Percentiles rank a stretch among this genome's conserved stretches.
Conservation (phyloP, 495 filamentous ascomycete genomes). For the Melanomma pulvis-pyrius region DNA sequence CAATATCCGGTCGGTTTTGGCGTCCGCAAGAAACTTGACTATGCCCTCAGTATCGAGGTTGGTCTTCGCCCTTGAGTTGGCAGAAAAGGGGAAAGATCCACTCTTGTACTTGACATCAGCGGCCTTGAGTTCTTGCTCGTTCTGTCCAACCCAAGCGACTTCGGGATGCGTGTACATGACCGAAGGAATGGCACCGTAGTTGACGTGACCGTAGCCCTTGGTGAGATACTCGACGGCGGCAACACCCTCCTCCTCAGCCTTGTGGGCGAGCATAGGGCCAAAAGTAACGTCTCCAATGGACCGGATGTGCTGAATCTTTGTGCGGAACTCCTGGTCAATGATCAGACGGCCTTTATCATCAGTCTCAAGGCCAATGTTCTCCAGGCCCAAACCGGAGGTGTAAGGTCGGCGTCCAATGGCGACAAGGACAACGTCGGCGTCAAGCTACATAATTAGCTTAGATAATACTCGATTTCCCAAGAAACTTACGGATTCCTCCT, state of each 20-base stretch:
- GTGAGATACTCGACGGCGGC: slow-evolving; percentile 94
- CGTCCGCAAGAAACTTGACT: slow-evolving; percentile 96
- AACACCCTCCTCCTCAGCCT: slow-evolving; percentile 97
- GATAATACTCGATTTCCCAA: slow-evolving; percentile 14
- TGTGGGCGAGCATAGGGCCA: slow-evolving; percentile 98
- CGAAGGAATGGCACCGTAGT: slow-evolving; percentile 95
- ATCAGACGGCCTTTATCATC: slow-evolving; percentile 92
- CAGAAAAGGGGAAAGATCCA: slow-evolving; percentile 94
- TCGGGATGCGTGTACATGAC: slow-evolving; percentile 99
- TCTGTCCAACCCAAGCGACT: slow-evolving; percentile 98
- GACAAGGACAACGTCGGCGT: slow-evolving; percentile 94
- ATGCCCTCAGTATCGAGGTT: slow-evolving; percentile 95
- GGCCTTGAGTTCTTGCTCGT: slow-evolving; percentile 92
- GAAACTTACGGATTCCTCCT: slow-evolving; percentile 77
- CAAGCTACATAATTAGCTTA: slow-evolving; percentile 60
- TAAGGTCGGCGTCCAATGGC: slow-evolving; percentile 96
- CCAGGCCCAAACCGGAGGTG: slow-evolving; percentile 85
- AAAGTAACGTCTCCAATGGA: slow-evolving; percentile 96
- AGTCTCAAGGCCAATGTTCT: slow-evolving; percentile 91
- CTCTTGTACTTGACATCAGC: slow-evolving; percentile 85
- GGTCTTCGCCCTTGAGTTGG: slow-evolving; percentile 97
- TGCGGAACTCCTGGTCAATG: slow-evolving; percentile 98
- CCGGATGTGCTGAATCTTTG: slow-evolving; percentile 93
- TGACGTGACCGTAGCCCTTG: slow-evolving; percentile 96
- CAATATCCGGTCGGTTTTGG: slow-evolving; percentile 92